Evolutionary conservation across 1,139 yeast species (phyloP).

Genomic region (Diutina siamensis): DNA sequence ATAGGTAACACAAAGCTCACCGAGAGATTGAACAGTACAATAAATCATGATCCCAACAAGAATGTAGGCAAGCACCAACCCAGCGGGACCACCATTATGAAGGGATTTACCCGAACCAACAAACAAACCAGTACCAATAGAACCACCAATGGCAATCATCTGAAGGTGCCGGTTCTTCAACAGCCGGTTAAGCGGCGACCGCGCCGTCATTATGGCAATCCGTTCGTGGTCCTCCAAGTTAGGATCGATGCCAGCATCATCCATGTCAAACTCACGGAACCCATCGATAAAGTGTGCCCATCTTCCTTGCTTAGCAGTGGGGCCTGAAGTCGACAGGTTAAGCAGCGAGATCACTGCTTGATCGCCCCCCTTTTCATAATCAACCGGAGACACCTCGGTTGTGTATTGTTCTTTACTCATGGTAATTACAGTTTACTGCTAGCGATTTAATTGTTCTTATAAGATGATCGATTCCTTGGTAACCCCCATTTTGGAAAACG

Average conservation of each 20-base stretch:
- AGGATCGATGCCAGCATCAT: constrained; percentile 50
- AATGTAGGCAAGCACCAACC: constrained; percentile 3
- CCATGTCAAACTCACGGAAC: constrained; percentile 38
- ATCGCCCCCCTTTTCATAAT: background rate
- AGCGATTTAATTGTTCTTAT: too few species aligned
- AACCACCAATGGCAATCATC: constrained; percentile 83
- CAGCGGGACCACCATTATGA: constrained; percentile 11
- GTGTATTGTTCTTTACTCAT: background rate
- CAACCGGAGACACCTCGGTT: background rate
- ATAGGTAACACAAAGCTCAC: constrained; percentile 5
- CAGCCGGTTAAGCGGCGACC: constrained; percentile 45
- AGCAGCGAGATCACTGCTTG: background rate
- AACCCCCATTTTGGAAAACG: too few species aligned
- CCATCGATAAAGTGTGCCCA: constrained; percentile 40
- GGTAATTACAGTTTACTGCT: too few species aligned
- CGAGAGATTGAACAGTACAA: constrained; percentile 5
- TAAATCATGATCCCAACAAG: constrained; percentile 6
- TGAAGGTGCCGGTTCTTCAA: constrained; percentile 27
- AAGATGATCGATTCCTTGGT: too few species aligned
- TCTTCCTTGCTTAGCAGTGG: background rate
- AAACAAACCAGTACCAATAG: constrained; percentile 57
- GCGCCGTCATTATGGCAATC: constrained; percentile 54
- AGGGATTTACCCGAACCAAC: constrained; percentile 2
- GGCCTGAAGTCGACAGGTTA: background rate
- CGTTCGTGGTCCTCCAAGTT: constrained; percentile 56